Conservation (phyloP, 2,329 filamentous ascomycete species). For the Nemania abortiva region DNA sequence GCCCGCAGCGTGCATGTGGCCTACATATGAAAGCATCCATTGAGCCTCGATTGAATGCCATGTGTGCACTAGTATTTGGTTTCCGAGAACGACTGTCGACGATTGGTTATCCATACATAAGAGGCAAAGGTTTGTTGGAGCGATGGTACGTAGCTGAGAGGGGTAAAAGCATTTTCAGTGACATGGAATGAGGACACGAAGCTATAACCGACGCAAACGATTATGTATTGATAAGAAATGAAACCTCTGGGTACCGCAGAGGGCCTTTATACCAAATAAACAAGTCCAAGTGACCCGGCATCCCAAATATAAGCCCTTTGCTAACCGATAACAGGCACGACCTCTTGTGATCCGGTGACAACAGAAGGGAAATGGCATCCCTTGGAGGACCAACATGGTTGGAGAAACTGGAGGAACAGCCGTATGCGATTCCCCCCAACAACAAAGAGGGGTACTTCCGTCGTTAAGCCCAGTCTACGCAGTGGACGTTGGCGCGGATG, state of each 20-base stretch:
- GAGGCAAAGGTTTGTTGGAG: constrained; percentile 18
- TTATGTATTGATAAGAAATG: neutral
- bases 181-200: neutral
- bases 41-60: constrained; percentile 6
- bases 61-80: neutral
- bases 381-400: constrained; percentile 28
- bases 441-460: neutral
- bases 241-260: neutral
- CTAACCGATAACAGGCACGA: neutral
- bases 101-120: constrained; percentile 19
- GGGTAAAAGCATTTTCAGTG: constrained; percentile 24
- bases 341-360: neutral
- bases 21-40: neutral
- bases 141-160: constrained; percentile 24
- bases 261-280: neutral
- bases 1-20: neutral
- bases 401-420: constrained; percentile 31
- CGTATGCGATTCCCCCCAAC: constrained; percentile 7
- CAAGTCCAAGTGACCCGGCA: neutral
- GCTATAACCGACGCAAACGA: constrained; percentile 2
- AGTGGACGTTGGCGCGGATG: constrained; percentile 66
- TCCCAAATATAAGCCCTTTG: neutral
- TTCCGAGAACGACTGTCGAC: neutral
- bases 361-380: constrained; percentile 15
- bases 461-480: constrained; percentile 12